Conservation (phyloP, 371 early-diverging fungal genomes). For the Lichtheimia hyalospora region DNA sequence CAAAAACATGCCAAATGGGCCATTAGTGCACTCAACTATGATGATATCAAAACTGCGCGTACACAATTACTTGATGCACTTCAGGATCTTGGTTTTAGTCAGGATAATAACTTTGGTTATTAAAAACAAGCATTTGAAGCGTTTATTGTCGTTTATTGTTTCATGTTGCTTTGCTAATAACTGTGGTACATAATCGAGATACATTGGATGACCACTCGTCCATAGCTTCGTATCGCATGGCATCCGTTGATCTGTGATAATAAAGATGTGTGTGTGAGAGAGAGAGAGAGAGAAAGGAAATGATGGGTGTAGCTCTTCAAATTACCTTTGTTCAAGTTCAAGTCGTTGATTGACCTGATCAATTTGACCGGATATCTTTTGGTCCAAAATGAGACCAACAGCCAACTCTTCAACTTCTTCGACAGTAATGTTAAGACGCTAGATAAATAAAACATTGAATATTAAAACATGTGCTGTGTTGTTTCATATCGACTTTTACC, state of each 20-base stretch:
- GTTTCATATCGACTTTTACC: constrained; percentile 34
- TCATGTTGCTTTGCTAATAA: constrained; percentile 49
- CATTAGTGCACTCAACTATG: constrained; percentile 92
- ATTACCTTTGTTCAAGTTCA: constrained; percentile 69
- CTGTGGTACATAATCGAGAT: constrained; percentile 60
- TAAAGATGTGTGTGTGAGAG: background rate
- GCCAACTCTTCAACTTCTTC: constrained; percentile 85
- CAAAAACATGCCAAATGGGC: constrained; percentile 93
- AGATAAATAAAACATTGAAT: background rate
- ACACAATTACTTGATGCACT: constrained; percentile 82
- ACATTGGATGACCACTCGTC: constrained; percentile 76
- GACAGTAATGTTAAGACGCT: constrained; percentile 76
- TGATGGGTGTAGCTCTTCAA: background rate
- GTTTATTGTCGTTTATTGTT: background rate
- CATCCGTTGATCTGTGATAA: constrained; percentile 60
- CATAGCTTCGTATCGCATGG: constrained; percentile 67
- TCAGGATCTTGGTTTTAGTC: constrained; percentile 42
- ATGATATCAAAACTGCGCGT: constrained; percentile 86
- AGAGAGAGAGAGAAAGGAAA: no score
- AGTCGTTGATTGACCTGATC: constrained; percentile 80
- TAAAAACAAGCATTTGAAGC: constrained; percentile 2
- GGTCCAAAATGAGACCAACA: constrained; percentile 84
- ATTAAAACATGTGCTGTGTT: background rate
- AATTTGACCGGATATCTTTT: constrained; percentile 79
- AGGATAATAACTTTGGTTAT: constrained; percentile 43